Evolutionary conservation across 306 rosid species (phyloP).

Genomic region (Begonia loranthoides): DNA sequence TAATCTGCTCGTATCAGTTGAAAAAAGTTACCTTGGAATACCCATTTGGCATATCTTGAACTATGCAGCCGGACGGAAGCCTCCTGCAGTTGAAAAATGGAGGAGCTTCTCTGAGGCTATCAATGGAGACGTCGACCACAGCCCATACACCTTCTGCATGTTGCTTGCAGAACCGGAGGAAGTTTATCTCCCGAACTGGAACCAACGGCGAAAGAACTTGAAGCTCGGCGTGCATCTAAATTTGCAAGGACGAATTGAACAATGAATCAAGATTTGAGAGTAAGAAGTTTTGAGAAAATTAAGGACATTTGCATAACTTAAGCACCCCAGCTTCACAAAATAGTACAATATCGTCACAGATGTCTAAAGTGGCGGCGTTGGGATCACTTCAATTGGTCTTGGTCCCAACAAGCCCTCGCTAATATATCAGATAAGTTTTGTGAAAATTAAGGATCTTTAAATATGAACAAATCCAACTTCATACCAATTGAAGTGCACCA

Average conservation of each 20-base stretch:
- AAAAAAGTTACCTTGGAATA: constrained; percentile 99
- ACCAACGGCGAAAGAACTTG: constrained; percentile 95
- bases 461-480: not conserved
- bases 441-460: no score
- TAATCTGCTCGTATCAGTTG: no score
- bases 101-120: constrained; percentile 39
- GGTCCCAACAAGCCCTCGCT: not conserved
- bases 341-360: no score
- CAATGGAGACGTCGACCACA: constrained; percentile 77
- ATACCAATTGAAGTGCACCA: constrained; percentile 81
- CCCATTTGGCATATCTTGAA: constrained; percentile 94
- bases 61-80: constrained; percentile 93
- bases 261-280: no score
- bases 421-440: no score
- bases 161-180: constrained; percentile 88
- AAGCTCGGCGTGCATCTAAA: constrained; percentile 85
- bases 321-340: no score
- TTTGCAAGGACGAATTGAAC: no score
- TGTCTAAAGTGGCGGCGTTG: not conserved
- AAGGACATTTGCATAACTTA: no score
- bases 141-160: constrained; percentile 94
- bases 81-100: constrained; percentile 46
- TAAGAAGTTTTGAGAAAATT: no score
- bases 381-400: not conserved
- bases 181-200: constrained; percentile 71